phyloP scores from a whole-genome alignment of 148 eudicot genomes.

The Vaccinium macrocarpon region DNA sequence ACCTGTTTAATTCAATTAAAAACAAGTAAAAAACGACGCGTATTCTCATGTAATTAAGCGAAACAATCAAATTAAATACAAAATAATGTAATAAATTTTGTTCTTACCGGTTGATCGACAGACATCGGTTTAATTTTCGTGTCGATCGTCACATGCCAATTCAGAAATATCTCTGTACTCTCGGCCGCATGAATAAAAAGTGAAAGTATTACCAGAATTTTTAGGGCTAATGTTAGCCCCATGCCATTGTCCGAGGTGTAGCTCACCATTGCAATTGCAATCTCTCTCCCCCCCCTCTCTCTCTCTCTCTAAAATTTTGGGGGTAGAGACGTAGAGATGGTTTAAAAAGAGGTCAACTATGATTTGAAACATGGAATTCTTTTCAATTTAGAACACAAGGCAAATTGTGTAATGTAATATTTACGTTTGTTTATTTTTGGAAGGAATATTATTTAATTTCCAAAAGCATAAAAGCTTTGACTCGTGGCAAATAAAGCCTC shows the following conservation, averaged over 20 bases:
- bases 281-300: background rate
- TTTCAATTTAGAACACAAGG: too few species aligned
- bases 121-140: background rate
- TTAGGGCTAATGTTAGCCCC: background rate
- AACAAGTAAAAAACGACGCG: too few species aligned
- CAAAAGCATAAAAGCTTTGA: background rate
- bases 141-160: background rate
- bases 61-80: background rate
- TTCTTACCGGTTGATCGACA: background rate
- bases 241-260: background rate
- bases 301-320: background rate
- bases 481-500: background rate
- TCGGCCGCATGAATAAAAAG: background rate
- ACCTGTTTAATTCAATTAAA: slow-evolving; percentile 24
- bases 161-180: background rate
- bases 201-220: background rate
- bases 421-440: background rate
- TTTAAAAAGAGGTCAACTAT: background rate
- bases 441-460: background rate
- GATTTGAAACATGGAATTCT: too few species aligned
- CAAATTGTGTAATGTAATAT: too few species aligned
- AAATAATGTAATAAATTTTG: background rate
- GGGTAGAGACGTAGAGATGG: background rate
- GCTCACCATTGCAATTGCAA: background rate
- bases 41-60: background rate